Conservation (phyloP, 2,329 filamentous ascomycete species). For the Colletotrichum chlorophyti region DNA sequence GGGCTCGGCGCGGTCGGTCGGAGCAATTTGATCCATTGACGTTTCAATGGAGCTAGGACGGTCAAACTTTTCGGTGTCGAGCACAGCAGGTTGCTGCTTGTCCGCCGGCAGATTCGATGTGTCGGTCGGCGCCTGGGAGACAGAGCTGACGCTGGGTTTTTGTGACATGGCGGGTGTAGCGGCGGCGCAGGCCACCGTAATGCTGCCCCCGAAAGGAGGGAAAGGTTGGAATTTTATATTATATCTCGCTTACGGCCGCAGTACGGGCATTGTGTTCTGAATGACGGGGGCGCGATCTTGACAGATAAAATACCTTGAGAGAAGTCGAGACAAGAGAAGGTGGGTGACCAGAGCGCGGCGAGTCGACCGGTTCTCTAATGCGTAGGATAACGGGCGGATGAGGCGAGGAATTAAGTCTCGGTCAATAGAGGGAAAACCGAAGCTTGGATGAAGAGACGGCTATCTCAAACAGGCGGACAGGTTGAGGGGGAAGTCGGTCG, state of each 20-base stretch:
- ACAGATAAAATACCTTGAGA: too few species aligned
- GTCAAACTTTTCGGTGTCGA: slow-evolving; percentile 41
- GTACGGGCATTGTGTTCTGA: background rate
- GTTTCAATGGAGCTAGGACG: slow-evolving; percentile 41
- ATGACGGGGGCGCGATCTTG: too few species aligned
- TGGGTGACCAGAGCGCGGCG: too few species aligned
- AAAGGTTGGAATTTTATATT: too few species aligned
- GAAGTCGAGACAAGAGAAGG: background rate
- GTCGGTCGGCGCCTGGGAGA: background rate
- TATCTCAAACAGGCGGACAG: too few species aligned
- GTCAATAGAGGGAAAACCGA: too few species aligned
- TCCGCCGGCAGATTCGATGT: background rate
- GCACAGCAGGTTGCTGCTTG: background rate
- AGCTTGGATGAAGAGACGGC: too few species aligned
- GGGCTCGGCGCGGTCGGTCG: slow-evolving; percentile 19
- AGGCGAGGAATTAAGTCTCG: too few species aligned
- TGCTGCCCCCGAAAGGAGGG: too few species aligned
- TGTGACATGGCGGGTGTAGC: slow-evolving; percentile 1
- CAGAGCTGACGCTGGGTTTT: background rate
- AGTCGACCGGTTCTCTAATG: too few species aligned
- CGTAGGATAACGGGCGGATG: too few species aligned
- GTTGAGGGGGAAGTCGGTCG: too few species aligned
- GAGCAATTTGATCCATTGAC: slow-evolving; percentile 33
- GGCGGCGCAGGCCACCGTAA: background rate
- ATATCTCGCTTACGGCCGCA: background rate